Base-by-base conservation (phyloP, 2,329 filamentous ascomycete species). In the Sporothrix globosa region DNA sequence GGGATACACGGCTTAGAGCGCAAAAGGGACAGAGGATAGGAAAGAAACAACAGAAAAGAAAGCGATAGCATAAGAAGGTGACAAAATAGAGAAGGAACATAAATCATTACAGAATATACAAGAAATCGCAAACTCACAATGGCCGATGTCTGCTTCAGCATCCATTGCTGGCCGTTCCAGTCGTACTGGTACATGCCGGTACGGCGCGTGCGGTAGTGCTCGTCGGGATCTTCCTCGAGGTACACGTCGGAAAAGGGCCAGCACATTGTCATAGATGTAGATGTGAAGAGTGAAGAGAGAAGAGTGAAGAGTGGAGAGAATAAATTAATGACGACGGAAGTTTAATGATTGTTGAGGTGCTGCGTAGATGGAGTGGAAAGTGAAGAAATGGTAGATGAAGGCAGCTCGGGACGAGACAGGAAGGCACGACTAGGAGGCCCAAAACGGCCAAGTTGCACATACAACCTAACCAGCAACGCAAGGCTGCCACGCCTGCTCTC, bases 261-360 rank as follows among this genome's bases (percentile, higher is more conserved):
- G 74, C 85, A 88, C 85, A 87, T 87, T 7, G 65, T 78, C 60
- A 9, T 19, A 4, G 60, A 24, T 17, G 0, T 27, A 58, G 46
- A n/a, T 17, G 4, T 21, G 21, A 13, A 63, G 7, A 63, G 21
- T 24, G 17, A 10, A 7, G 30, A 17, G 19, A 24, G 14, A 34
- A 48, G 24, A 7, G 21, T 50, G 41, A 50, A 10, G 19, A 9
- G 24, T n/a, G 9, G 9, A 34, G 34, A 7, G 34, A 34, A 34
- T 34, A 34, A 7, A 34, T 0, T 34, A 34, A 34, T 34, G 34
- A 7, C 7, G 34, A 34, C 34, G 34, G 24, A 44, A 30, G 4
- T 17, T 17, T 13, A 50, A n/a, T 41, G 41, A 53, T 46, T 7
- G 66, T 19, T 21, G 48, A 27, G 4, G 34, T 56, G 39, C 34